Evolutionary conservation across 257 asterid species (phyloP).

Genomic region (Solanum tarijense): DNA sequence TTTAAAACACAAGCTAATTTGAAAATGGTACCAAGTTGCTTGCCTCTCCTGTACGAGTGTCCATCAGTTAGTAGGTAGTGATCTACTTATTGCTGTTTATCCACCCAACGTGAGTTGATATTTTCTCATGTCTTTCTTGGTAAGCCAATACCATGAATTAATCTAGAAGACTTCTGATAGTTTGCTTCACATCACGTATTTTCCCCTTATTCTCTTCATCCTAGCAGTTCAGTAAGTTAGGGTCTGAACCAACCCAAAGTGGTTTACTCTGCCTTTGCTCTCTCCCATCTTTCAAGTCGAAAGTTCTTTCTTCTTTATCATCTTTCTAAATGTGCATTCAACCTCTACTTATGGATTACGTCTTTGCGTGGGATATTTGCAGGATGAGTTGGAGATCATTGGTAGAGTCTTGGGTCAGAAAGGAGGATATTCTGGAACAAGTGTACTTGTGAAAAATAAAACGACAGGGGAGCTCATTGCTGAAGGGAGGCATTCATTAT

Average conservation of each 20-base stretch:
- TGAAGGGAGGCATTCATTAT: conserved; percentile 79
- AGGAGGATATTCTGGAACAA: conserved; percentile 57
- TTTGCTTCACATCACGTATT: background rate
- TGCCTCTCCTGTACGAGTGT: background rate
- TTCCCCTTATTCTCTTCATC: background rate
- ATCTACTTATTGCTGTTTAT: background rate
- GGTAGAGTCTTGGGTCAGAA: conserved; percentile 39
- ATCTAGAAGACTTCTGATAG: background rate
- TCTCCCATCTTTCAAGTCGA: background rate
- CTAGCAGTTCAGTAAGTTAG: background rate
- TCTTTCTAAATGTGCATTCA: background rate
- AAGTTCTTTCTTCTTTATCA: background rate
- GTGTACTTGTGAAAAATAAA: conserved; percentile 55
- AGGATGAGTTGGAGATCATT: conserved; percentile 77
- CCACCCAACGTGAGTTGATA: background rate
- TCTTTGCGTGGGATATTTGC: conserved; percentile 12
- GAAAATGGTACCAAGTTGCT: background rate
- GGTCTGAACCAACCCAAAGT: background rate
- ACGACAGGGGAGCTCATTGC: conserved; percentile 66
- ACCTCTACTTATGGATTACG: background rate
- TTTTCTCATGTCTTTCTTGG: background rate
- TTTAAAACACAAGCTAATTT: background rate
- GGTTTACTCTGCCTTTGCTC: background rate
- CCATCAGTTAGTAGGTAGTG: background rate
- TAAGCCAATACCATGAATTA: background rate